Evolutionary conservation across 176 grass and related monocot species (phyloP).

Genomic region (Oryza brachyantha): DNA sequence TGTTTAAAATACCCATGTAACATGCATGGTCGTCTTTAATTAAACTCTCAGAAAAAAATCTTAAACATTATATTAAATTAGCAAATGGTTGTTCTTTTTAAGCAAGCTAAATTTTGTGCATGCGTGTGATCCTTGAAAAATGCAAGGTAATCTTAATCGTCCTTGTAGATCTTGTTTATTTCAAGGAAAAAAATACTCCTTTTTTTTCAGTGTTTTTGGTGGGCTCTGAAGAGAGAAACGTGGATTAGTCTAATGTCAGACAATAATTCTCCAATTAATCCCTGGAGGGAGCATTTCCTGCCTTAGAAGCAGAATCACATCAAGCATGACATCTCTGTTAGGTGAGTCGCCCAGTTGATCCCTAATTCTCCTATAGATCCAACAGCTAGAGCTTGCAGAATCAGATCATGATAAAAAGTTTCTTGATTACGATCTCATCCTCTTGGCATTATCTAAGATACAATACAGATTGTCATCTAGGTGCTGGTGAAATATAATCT

Average conservation of each 20-base stretch:
- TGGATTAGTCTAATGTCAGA: slow-evolving; percentile 41
- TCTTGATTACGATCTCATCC: slow-evolving; percentile 29
- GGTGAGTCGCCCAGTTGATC: slow-evolving; percentile 14
- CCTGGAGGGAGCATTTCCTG: neutral
- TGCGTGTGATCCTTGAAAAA: neutral
- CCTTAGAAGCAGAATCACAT: slow-evolving; percentile 42
- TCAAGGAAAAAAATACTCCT: neutral
- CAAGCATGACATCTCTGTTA: slow-evolving; percentile 37
- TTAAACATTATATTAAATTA: neutral
- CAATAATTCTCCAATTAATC: neutral
- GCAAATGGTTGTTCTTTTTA: no score
- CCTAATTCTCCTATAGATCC: slow-evolving; percentile 17
- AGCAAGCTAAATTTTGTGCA: neutral
- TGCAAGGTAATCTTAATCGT: neutral
- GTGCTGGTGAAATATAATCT: slow-evolving; percentile 4
- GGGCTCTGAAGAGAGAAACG: neutral
- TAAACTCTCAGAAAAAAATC: neutral
- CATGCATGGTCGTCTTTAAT: neutral
- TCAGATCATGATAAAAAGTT: slow-evolving; percentile 15
- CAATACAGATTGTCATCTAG: slow-evolving; percentile 24
- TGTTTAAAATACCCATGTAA: neutral
- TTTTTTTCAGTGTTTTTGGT: neutral
- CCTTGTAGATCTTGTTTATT: neutral
- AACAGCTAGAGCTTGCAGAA: neutral
- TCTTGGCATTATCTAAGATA: slow-evolving; percentile 40